Conservation (phyloP, 176 grass and related monocot genomes). For the Poa pratensis region DNA sequence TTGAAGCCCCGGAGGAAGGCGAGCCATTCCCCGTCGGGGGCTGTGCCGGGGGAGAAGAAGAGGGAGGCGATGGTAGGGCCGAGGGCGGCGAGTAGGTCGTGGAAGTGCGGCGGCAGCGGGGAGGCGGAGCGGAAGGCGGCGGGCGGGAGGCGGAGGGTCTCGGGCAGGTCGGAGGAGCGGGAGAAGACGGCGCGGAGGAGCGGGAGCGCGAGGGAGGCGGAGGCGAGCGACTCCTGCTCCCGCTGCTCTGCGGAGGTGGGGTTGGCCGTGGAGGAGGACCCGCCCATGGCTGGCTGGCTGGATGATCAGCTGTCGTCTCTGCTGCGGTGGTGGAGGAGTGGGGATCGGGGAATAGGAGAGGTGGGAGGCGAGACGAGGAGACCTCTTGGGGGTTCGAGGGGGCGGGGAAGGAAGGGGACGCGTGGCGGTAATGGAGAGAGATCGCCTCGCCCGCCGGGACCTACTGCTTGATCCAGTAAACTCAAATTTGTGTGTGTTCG, state of each 20-base stretch:
- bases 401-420: neutral
- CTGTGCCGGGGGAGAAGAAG: slow-evolving; percentile 41
- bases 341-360: neutral
- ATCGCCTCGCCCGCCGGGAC: neutral
- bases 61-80: slow-evolving; percentile 63
- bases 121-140: slow-evolving; percentile 49
- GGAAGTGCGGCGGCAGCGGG: slow-evolving; percentile 49
- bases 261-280: slow-evolving; percentile 54
- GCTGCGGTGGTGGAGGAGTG: slow-evolving; percentile 35
- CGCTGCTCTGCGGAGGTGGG: slow-evolving; percentile 34
- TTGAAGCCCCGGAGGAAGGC: slow-evolving; percentile 79
- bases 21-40: slow-evolving; percentile 45
- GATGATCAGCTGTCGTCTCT: neutral
- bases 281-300: slow-evolving; percentile 52
- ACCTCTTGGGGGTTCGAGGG: neutral
- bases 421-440: slow-evolving; percentile 31
- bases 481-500: too few relatives aligned
- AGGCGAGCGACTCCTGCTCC: slow-evolving; percentile 75
- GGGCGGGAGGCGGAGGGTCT: slow-evolving; percentile 45
- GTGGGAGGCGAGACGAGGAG: neutral
- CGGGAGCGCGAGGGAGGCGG: slow-evolving; percentile 62
- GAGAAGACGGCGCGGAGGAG: slow-evolving; percentile 65
- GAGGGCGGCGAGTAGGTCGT: slow-evolving; percentile 45
- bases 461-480: neutral
- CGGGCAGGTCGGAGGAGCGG: slow-evolving; percentile 53